These are phyloP conservation scores for Vaccinium macrocarpon DNA, from an alignment of 148 eudicot species.

Conservation along the genomic window DNA sequence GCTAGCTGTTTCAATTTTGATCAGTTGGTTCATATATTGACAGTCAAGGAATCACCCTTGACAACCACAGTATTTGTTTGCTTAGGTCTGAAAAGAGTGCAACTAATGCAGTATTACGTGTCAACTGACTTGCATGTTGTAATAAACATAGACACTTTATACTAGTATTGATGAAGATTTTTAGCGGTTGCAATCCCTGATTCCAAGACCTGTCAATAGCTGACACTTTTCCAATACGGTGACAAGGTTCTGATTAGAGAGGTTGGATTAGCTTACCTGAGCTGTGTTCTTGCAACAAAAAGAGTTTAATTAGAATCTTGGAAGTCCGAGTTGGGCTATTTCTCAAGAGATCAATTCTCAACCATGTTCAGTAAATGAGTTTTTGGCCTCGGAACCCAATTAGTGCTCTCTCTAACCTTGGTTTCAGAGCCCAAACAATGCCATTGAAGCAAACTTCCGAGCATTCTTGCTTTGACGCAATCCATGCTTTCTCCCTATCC, in stretches of 20 bases:
- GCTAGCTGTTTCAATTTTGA: neutral
- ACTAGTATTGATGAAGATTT: neutral
- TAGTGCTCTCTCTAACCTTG: neutral
- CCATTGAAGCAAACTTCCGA: neutral
- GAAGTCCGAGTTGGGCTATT: neutral
- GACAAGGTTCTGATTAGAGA: neutral
- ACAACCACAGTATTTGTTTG: neutral
- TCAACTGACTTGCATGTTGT: constrained; percentile 1
- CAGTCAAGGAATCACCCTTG: neutral
- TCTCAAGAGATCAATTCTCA: neutral
- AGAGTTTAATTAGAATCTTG: neutral
- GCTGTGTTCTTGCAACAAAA: neutral
- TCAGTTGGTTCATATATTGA: neutral
- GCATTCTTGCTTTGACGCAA: neutral
- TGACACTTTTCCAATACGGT: neutral
- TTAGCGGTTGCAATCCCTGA: neutral
- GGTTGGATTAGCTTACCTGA: neutral
- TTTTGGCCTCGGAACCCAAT: neutral
- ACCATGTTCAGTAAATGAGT: neutral
- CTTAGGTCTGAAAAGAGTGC: neutral
- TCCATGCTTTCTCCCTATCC: neutral
- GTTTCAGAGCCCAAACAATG: constrained; percentile 6
- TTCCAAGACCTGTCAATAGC: neutral
- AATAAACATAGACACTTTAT: neutral
- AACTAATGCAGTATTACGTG: neutral